These are phyloP conservation scores for Ilex aquifolium DNA, from an alignment of 257 asterid genomes.

Conservation along the genomic window DNA sequence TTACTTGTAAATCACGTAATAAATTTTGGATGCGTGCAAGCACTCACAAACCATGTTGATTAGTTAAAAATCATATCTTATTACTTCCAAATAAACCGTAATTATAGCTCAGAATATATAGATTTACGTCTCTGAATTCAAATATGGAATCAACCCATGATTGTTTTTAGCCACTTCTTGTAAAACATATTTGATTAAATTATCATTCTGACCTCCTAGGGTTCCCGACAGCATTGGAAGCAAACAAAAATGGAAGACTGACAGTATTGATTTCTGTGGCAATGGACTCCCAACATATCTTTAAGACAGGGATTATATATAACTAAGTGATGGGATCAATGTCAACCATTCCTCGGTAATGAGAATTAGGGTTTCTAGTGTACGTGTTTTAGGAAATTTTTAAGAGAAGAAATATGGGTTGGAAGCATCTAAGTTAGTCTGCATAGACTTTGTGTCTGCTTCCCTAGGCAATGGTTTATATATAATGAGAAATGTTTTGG, in stretches of 20 bases:
- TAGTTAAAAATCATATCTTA: too few relatives aligned
- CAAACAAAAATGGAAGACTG: conserved; percentile 16
- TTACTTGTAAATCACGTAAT: too few relatives aligned
- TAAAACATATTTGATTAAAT: too few relatives aligned
- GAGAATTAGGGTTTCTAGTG: background rate
- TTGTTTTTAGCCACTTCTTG: too few relatives aligned
- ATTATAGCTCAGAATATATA: too few relatives aligned
- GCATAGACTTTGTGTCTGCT: conserved; percentile 10
- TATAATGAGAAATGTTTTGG: conserved; percentile 5
- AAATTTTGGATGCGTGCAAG: too few relatives aligned
- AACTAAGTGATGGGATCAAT: conserved; percentile 13
- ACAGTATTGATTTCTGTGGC: conserved; percentile 7
- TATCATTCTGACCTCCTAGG: conserved; percentile 9
- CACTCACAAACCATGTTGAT: too few relatives aligned
- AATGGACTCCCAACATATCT: too few relatives aligned
- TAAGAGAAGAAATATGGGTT: conserved; percentile 18
- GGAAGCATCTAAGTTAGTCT: conserved; percentile 29
- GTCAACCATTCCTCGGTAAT: conserved; percentile 39
- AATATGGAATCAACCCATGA: too few relatives aligned
- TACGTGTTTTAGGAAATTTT: background rate
- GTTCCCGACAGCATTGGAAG: conserved; percentile 24
- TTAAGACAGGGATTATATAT: background rate
- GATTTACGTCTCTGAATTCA: too few relatives aligned
- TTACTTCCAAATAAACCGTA: too few relatives aligned
- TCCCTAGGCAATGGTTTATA: conserved; percentile 13